These are phyloP conservation scores for Salicornia ramosissima DNA, from an alignment of 148 eudicot species.

Conservation along the genomic window DNA sequence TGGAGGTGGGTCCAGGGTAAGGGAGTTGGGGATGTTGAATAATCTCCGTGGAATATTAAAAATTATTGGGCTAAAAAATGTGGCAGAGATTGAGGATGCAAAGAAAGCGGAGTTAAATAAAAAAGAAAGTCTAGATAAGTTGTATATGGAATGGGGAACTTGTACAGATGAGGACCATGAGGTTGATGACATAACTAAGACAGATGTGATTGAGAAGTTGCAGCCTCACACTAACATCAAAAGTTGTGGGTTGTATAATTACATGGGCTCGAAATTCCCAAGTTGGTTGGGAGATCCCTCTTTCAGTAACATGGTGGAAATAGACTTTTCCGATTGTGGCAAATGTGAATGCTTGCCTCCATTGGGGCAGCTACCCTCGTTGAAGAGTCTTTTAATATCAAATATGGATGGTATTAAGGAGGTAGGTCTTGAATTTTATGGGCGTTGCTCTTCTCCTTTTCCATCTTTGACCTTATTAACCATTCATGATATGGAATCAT, in stretches of 20 bases:
- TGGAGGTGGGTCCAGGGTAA: not conserved
- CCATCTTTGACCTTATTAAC: not conserved
- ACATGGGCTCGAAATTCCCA: not conserved
- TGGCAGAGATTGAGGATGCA: not conserved
- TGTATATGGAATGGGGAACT: not conserved
- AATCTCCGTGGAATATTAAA: not conserved
- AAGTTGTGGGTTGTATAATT: too few species aligned
- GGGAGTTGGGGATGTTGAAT: not conserved
- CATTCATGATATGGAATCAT: not conserved
- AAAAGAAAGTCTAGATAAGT: not conserved
- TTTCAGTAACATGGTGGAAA: too few species aligned
- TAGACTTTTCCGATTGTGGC: too few species aligned
- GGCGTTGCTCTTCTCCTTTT: not conserved
- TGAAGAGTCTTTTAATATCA: not conserved
- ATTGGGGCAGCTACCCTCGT: slow-evolving; percentile 3
- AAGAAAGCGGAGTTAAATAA: not conserved
- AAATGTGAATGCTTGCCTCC: too few species aligned
- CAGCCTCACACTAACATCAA: too few species aligned
- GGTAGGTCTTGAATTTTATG: slow-evolving; percentile 10
- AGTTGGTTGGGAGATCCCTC: too few species aligned
- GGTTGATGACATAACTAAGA: too few species aligned
- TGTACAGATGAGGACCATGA: too few species aligned
- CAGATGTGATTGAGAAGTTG: too few species aligned
- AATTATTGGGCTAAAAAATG: not conserved
- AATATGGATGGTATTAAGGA: slow-evolving; percentile 3